These are phyloP conservation scores for Gnetum montanum DNA, from an alignment of 75 land plant genomes.

Conservation along the genomic window DNA sequence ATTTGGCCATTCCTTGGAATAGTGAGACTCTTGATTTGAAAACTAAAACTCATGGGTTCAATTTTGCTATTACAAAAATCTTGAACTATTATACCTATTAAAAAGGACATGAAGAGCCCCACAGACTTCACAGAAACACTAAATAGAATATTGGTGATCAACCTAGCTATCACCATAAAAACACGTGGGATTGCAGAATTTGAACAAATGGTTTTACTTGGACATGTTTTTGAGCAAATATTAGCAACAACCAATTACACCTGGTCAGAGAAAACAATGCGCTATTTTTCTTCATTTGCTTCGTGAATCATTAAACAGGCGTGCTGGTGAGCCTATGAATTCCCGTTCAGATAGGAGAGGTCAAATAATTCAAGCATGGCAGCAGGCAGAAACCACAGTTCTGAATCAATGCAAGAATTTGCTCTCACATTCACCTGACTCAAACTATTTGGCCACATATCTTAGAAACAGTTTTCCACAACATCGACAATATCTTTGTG, in stretches of 20 bases:
- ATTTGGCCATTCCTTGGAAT: no score
- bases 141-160: conserved; percentile 72
- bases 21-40: no score
- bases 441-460: conserved; percentile 52
- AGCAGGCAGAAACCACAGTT: conserved; percentile 93
- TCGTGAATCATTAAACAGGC: no score
- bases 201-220: conserved; percentile 68
- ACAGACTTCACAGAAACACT: conserved; percentile 95
- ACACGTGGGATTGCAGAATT: conserved; percentile 97
- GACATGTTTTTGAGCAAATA: conserved; percentile 77
- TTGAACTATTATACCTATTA: no score
- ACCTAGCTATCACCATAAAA: conserved; percentile 95
- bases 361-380: conserved; percentile 88
- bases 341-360: conserved; percentile 61
- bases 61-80: no score
- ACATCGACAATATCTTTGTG: conserved; percentile 91
- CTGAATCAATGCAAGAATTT: conserved; percentile 76
- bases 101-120: no score
- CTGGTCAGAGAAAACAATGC: conserved; percentile 95
- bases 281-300: conserved; percentile 77
- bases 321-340: conserved; percentile 55
- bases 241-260: conserved; percentile 78
- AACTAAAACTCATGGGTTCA: no score
- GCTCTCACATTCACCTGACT: conserved; percentile 74
- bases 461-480: conserved; percentile 78